Evolutionary conservation across 805 yeast species (phyloP), one percentile per base, ranked within the genome.

Genomic region (Kuraishia floccosa): DNA sequence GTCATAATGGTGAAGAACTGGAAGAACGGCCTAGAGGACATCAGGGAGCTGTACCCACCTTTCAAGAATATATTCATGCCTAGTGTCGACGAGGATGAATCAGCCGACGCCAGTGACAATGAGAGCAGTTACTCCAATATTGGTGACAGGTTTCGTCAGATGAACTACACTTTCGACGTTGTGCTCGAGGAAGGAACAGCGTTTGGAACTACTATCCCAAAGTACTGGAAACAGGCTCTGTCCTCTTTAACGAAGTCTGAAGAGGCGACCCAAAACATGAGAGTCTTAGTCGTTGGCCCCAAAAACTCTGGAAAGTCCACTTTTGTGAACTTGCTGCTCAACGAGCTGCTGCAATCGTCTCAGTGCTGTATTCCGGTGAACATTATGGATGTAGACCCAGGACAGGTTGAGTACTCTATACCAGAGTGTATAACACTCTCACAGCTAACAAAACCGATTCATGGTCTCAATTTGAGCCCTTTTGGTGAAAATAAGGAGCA

Each of bases 291-390:
- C 0, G 57, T 72, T 15, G 87, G 87, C 0, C 64, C 75, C 25
- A 85, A 83, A 46, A 80, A 79, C 38, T 66, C 84, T 1, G 96
- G 96, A 1, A 86, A 86, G 45, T 79, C 94, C 1, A 78, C 93
- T 0, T 62, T 81, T 28, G 50, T 74, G 9, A 67, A 72, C 38
- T 37, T 71, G 2, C 47, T 84, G 5, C 33, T 71, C 4, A 80
- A 82, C 41, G 54, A 54, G 15, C 40, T 73, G 2, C 43, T 70
- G 4, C 34, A 44, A 6, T 44, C 49, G 4, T 24, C 32, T 0
- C 39, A 41, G 2, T 27, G 39, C 4, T 35, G 41, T 2, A 34
- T 47, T 0, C 46, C 56, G 0, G 53, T 76, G 3, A 61, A 66
- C 14, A 66, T 75, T 24, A 40, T 87, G 25, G 96, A 87, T 42